phyloP scores from a whole-genome alignment of 768 basidiomycete species.

The Mycena filopes region DNA sequence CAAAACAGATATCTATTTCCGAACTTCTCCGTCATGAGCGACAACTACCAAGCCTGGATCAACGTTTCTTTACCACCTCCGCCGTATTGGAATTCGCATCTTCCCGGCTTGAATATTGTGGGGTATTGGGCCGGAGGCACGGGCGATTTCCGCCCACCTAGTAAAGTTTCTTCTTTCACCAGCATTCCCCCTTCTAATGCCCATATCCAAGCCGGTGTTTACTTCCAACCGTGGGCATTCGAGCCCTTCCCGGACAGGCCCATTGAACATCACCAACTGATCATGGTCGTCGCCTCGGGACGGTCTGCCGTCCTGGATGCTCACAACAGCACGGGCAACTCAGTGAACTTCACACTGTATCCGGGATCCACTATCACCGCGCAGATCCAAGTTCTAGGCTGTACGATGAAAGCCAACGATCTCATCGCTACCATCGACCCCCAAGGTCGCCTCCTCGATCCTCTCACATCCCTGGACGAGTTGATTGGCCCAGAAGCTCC shows the following conservation, averaged over 20 bases:
- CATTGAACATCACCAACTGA: slow-evolving; percentile 14
- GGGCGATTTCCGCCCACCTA: background rate
- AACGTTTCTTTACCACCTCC: slow-evolving; percentile 24
- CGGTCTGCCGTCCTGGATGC: slow-evolving; percentile 7
- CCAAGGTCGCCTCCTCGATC: slow-evolving; percentile 20
- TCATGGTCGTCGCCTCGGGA: slow-evolving; percentile 21
- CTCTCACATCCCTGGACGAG: background rate
- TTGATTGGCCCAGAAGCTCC: slow-evolving; percentile 13
- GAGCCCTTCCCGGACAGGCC: background rate
- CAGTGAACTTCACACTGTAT: slow-evolving; percentile 16
- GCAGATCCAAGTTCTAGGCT: slow-evolving; percentile 25
- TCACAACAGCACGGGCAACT: slow-evolving; percentile 8
- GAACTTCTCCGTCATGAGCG: background rate
- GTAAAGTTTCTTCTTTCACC: too few species aligned
- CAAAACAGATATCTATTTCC: background rate
- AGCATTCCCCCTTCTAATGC: too few species aligned
- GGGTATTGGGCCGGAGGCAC: slow-evolving; percentile 16
- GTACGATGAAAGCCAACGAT: slow-evolving; percentile 15
- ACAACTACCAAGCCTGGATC: too few species aligned
- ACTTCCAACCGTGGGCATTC: slow-evolving; percentile 19
- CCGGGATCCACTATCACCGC: background rate
- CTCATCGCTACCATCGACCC: slow-evolving; percentile 23
- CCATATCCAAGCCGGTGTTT: background rate
- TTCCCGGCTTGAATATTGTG: slow-evolving; percentile 15
- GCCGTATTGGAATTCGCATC: background rate